These are phyloP conservation scores for Boletus nobilissimus DNA, from an alignment of 1,284 basidiomycete genomes.

Conservation along the genomic window DNA sequence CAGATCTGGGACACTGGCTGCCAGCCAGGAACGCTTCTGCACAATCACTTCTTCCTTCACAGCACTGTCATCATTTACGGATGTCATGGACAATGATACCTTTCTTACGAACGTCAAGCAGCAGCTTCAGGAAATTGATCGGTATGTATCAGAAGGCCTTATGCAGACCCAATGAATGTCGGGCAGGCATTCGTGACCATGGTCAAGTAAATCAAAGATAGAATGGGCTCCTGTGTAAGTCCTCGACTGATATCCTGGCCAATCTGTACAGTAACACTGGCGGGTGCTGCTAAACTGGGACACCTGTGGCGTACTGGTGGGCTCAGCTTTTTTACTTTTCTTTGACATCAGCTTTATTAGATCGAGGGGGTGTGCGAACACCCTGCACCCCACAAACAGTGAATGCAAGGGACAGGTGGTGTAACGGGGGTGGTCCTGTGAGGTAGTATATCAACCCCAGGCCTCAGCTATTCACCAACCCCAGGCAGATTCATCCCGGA, in stretches of 20 bases:
- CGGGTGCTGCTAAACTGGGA: constrained; percentile 62
- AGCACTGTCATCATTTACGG: constrained; percentile 99
- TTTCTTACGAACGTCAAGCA: constrained; percentile 99
- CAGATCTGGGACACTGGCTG: constrained; percentile 99
- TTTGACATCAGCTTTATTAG: constrained; percentile 30
- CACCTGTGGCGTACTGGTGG: constrained; percentile 33
- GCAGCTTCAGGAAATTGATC: constrained; percentile 99
- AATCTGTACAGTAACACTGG: constrained; percentile 66
- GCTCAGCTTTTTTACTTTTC: constrained; percentile 23
- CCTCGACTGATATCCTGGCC: constrained; percentile 62
- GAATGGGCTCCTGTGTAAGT: constrained; percentile 86
- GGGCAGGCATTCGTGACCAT: constrained; percentile 99
- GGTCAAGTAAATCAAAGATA: constrained; percentile 99
- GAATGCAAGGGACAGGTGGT: too few relatives aligned
- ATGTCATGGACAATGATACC: constrained; percentile 98
- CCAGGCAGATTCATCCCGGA: too few relatives aligned
- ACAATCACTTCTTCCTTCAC: constrained; percentile 96
- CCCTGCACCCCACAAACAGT: too few relatives aligned
- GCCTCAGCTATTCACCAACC: too few relatives aligned
- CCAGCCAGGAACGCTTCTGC: constrained; percentile 97
- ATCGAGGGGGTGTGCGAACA: too few relatives aligned
- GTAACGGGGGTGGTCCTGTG: too few relatives aligned
- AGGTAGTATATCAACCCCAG: too few relatives aligned
- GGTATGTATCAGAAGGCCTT: constrained; percentile 98
- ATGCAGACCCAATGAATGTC: constrained; percentile 98